Base-by-base conservation (phyloP, 2,329 filamentous ascomycete species). In the Botrytis tulipae region DNA sequence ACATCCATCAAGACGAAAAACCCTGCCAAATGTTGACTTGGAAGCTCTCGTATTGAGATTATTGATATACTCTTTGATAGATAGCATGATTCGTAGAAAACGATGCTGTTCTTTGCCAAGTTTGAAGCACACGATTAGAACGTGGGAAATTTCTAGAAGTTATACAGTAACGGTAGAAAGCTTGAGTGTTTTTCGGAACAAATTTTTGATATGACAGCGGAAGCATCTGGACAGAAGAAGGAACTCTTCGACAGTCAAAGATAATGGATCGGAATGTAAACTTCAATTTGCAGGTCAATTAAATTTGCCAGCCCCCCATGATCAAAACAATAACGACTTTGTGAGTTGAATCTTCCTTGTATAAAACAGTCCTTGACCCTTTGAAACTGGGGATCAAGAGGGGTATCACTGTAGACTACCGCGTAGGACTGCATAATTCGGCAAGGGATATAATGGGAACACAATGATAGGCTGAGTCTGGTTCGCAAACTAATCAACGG, bases 1-100 rank as follows among this genome's bases (percentile, higher is more conserved):
- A 60, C 86, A 90, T 25, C 90, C 90, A 73, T 89, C 87, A 42
- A 94, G 87, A 67, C 87, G 87, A 80, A 94, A 94, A 72, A 90
- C 85, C 67, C 84, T 84, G 35, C 90, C 90, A 76, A 92, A 82
- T 12, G 82, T 82, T 0, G 85, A 86, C 16, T 79, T 79, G 54
- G 83, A 83, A 46, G 84, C 75, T 71, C 80, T 82, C 59, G 76
- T 76, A 65, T 85, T 82, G 29, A 82, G 70, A 83, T 72, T 68
- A 51, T 48, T 54, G 46, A 73, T 67, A 32, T 48, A 60, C 35
- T 48, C 51, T 67, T 32, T 73, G 66, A 73, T 70, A 44, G 66
- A 73, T 20, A 69, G 46, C 65, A 72, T 72, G 62, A 51, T 69
- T 42, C 42, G 54, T 44, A 46, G 66, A 48, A 35, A 29, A 14